phyloP scores from a whole-genome alignment of 2,329 filamentous ascomycete species.

The Leptographium radiaticola region DNA sequence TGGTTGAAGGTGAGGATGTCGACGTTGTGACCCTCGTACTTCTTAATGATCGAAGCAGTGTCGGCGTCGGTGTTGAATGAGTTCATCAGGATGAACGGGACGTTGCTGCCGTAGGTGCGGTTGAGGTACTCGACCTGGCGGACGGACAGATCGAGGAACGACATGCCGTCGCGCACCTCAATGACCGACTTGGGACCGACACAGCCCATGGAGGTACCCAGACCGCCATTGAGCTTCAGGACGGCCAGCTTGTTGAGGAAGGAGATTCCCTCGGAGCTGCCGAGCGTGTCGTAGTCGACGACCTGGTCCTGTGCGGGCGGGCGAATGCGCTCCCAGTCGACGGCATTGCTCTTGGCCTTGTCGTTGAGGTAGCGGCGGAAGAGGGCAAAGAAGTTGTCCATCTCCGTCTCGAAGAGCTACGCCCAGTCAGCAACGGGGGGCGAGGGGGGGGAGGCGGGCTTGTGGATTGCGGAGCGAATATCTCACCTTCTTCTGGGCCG shows the following conservation, averaged over 20 bases:
- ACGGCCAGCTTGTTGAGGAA: slow-evolving; percentile 97
- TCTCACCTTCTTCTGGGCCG: slow-evolving; percentile 66
- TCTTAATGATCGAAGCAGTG: slow-evolving; percentile 98
- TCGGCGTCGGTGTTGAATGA: slow-evolving; percentile 99
- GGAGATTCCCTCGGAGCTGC: slow-evolving; percentile 78
- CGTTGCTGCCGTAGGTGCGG: slow-evolving; percentile 93
- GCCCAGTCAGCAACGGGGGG: not conserved
- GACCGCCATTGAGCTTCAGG: slow-evolving; percentile 97
- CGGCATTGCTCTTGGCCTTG: slow-evolving; percentile 92
- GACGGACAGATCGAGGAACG: slow-evolving; percentile 96
- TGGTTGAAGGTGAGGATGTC: slow-evolving; percentile 99
- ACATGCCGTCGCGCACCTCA: slow-evolving; percentile 99
- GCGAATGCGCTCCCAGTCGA: slow-evolving; percentile 95
- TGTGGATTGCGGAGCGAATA: not conserved
- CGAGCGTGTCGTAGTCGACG: slow-evolving; percentile 82
- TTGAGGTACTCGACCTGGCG: slow-evolving; percentile 99
- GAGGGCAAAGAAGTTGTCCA: slow-evolving; percentile 99
- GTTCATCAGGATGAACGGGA: slow-evolving; percentile 99
- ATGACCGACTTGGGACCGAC: slow-evolving; percentile 99
- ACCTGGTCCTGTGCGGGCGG: slow-evolving; percentile 90
- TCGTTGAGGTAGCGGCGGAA: slow-evolving; percentile 98
- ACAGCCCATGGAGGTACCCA: slow-evolving; percentile 98
- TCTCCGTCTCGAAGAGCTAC: slow-evolving; percentile 92
- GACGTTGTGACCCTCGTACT: slow-evolving; percentile 99
- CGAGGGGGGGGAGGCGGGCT: not conserved